phyloP scores from a whole-genome alignment of 805 yeast species.

The Myxozyma neotropica region DNA sequence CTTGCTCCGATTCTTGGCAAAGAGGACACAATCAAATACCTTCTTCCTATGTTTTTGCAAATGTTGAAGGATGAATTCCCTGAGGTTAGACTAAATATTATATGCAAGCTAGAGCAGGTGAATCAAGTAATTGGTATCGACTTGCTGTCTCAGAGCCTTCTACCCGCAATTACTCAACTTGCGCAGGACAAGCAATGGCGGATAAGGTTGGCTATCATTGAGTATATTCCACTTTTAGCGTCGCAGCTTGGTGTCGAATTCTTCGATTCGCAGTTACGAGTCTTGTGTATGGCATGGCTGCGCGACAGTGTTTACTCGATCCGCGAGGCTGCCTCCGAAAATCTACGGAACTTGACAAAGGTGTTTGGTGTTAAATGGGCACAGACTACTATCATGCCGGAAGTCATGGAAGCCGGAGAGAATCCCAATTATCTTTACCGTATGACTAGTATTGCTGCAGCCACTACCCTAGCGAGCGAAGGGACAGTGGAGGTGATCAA shows the following conservation, averaged over 20 bases:
- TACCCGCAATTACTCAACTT: slow-evolving; percentile 94
- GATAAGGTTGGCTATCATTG: slow-evolving; percentile 93
- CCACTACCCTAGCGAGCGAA: slow-evolving; percentile 79
- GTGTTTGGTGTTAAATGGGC: slow-evolving; percentile 97
- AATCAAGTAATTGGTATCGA: slow-evolving; percentile 94
- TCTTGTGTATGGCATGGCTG: slow-evolving; percentile 93
- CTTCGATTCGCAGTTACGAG: slow-evolving; percentile 88
- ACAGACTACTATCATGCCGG: slow-evolving; percentile 73
- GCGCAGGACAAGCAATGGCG: slow-evolving; percentile 98
- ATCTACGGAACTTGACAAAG: slow-evolving; percentile 74
- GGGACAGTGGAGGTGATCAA: slow-evolving; percentile 60
- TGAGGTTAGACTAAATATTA: slow-evolving; percentile 92
- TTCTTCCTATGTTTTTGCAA: slow-evolving; percentile 83
- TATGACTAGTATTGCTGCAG: slow-evolving; percentile 84
- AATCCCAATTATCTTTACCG: slow-evolving; percentile 80
- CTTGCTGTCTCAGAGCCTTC: slow-evolving; percentile 75
- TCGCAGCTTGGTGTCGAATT: slow-evolving; percentile 91
- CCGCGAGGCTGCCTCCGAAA: slow-evolving; percentile 91
- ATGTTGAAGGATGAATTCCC: slow-evolving; percentile 98
- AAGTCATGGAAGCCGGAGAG: slow-evolving; percentile 63
- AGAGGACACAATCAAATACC: slow-evolving; percentile 72
- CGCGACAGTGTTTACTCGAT: slow-evolving; percentile 98
- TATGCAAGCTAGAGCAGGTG: slow-evolving; percentile 86
- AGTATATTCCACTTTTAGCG: slow-evolving; percentile 92
- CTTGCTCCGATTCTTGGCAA: slow-evolving; percentile 84